phyloP scores from a whole-genome alignment of 1,139 yeast genomes.

The Kodamaea alishanica region DNA sequence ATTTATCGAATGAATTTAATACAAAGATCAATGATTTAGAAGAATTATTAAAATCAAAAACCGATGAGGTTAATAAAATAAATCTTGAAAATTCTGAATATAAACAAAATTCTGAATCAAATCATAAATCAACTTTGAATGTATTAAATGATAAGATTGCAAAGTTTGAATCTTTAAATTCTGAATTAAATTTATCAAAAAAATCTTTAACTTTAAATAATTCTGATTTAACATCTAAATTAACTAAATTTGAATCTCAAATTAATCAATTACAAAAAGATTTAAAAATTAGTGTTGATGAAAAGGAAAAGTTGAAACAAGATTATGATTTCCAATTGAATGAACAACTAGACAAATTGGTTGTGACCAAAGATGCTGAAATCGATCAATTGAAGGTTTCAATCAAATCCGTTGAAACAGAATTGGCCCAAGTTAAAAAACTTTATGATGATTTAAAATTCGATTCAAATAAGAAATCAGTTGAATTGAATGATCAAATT shows the following conservation, averaged over 20 bases:
- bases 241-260: slow-evolving; percentile 4
- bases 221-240: slow-evolving; percentile 4
- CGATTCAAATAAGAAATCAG: slow-evolving; percentile 1
- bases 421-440: slow-evolving; percentile 6
- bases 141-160: slow-evolving; percentile 9
- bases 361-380: slow-evolving; percentile 25
- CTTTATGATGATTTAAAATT: slow-evolving; percentile 3
- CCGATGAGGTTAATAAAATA: slow-evolving; percentile 10
- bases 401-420: slow-evolving; percentile 3
- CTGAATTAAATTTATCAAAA: slow-evolving; percentile 7
- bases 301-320: slow-evolving; percentile 17
- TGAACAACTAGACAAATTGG: slow-evolving; percentile 26
- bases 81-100: slow-evolving; percentile 5
- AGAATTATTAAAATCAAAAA: slow-evolving; percentile 11
- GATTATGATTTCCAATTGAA: slow-evolving; percentile 29
- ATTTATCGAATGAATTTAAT: slow-evolving; percentile 13
- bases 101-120: slow-evolving; percentile 7
- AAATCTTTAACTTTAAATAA: slow-evolving; percentile 10
- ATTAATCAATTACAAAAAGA: slow-evolving; percentile 5
- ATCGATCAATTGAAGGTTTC: slow-evolving; percentile 14
- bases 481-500: slow-evolving; percentile 9
- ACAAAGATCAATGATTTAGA: slow-evolving; percentile 13
- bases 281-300: slow-evolving; percentile 11
- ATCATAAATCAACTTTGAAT: slow-evolving; percentile 6
- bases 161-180: slow-evolving; percentile 9